phyloP scores from a whole-genome alignment of 2,329 filamentous ascomycete genomes.

The Aspergillus eucalypticola region DNA sequence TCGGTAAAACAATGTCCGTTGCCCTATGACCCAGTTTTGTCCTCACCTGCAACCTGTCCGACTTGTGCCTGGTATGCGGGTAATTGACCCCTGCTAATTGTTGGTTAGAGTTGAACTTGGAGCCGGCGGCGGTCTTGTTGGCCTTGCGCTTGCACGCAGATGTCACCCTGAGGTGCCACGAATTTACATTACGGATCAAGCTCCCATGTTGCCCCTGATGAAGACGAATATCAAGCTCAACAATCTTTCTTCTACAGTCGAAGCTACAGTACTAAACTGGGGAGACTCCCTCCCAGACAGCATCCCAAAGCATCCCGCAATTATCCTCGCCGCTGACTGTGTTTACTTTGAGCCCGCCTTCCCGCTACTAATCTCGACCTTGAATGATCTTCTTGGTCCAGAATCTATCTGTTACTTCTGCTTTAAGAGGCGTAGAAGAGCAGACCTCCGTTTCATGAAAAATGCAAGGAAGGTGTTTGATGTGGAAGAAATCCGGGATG shows the following conservation, averaged over 20 bases:
- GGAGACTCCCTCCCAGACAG: constrained; percentile 45
- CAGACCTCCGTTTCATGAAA: constrained; percentile 74
- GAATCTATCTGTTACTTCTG: constrained; percentile 78
- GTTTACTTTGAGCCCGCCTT: constrained; percentile 98
- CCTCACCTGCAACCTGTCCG: background rate
- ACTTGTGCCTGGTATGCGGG: background rate
- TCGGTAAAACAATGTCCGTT: constrained; percentile 71
- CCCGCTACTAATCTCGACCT: constrained; percentile 76
- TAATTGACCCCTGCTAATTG: constrained; percentile 10
- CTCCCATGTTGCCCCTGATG: constrained; percentile 84
- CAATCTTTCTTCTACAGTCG: constrained; percentile 61
- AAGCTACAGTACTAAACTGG: constrained; percentile 79
- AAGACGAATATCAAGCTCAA: constrained; percentile 84
- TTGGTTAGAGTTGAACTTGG: constrained; percentile 79
- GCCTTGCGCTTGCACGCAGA: constrained; percentile 59
- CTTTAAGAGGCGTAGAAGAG: constrained; percentile 88
- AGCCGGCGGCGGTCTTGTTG: constrained; percentile 86
- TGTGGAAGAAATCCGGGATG: constrained; percentile 63
- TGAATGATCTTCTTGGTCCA: constrained; percentile 69
- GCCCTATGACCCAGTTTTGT: constrained; percentile 5
- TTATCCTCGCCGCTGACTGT: constrained; percentile 93
- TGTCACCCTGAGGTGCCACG: constrained; percentile 53
- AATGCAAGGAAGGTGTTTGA: constrained; percentile 66
- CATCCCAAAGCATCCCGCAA: constrained; percentile 60
- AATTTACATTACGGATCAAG: constrained; percentile 84